Evolutionary conservation across 2,329 filamentous ascomycete genomes (phyloP), one percentile per base, ranked within the genome.

Genomic region (Neospermospora avenae): DNA sequence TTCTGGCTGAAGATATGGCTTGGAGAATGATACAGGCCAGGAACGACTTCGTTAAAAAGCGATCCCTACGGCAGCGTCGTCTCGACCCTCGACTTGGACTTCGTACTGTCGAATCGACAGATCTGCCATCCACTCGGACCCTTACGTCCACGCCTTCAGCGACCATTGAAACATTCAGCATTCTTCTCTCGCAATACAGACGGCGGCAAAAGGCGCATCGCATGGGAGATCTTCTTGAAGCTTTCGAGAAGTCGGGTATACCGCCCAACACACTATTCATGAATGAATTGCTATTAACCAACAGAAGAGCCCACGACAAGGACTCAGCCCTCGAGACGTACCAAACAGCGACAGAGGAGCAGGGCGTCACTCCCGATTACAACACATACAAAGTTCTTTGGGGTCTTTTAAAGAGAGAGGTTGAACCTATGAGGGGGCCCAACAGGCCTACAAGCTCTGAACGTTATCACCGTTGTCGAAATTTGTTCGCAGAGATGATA

Each of bases 21-120:
- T 92, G 89, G 89, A 78, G 82, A 57, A 93, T 95, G 90, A 86
- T 95, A 62, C 80, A 85, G 54, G 77, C 84, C 31, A 84, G 89
- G 31, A 78, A 91, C 49, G 78, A 84, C 34, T 83, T 86, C 67
- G 83, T 90, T n/a, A 76, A 79, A 65, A 45, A 78, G 80, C 68
- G 65, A 55, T 31, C 11, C 5, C 28, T 31, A 6, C 28, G 28
- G 28, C 28, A 31, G 28, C 28, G 34, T 39, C 8, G 18, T 22
- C 51, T 58, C 18, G 39, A 59, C 28, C 14, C 42, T 10, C 20
- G 31, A 22, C 6, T 57, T 22, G 44, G 46, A n/a, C 6, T 57
- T 22, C 51, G 46, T 20, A 24, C 48, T 20, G 45, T 65, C 7
- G n/a, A 58, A 10, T 55, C 57, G 3, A 25, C 25, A 8, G 57